Evolutionary conservation across 208 protist species (phyloP).

Genomic region (Porcisia hertigi): DNA sequence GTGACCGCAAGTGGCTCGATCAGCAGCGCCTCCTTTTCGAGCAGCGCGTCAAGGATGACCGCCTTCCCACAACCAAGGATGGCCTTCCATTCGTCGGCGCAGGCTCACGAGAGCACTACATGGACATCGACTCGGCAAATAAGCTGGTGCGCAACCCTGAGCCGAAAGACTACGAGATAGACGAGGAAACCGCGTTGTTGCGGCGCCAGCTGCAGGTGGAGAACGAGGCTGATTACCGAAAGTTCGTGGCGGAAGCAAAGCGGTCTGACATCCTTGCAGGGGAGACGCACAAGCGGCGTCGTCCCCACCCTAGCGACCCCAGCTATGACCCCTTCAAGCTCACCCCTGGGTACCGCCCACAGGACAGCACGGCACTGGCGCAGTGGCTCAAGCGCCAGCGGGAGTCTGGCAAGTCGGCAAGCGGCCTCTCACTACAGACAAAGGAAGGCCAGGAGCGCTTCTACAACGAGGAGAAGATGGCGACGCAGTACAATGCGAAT

Average conservation of each 20-base stretch:
- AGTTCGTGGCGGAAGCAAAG: constrained; percentile 85
- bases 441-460: constrained; percentile 87
- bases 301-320: constrained; percentile 84
- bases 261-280: constrained; percentile 52
- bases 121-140: constrained; percentile 71
- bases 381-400: constrained; percentile 90
- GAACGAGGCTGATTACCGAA: constrained; percentile 87
- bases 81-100: constrained; percentile 67
- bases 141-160: constrained; percentile 58
- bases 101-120: constrained; percentile 61
- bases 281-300: constrained; percentile 74
- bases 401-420: constrained; percentile 77
- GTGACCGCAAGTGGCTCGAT: constrained; percentile 72
- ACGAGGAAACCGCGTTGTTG: constrained; percentile 81
- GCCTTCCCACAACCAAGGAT: constrained; percentile 67
- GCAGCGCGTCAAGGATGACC: constrained; percentile 40
- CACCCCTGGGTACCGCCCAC: constrained; percentile 82
- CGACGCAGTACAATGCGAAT: constrained; percentile 90
- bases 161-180: constrained; percentile 74
- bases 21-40: constrained; percentile 43
- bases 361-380: constrained; percentile 79
- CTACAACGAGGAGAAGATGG: constrained; percentile 93
- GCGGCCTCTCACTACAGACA: constrained; percentile 74
- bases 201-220: constrained; percentile 87
- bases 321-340: constrained; percentile 88